These are phyloP conservation scores for Spatholobus suberectus DNA, from an alignment of 306 rosid species.

Conservation along the genomic window DNA sequence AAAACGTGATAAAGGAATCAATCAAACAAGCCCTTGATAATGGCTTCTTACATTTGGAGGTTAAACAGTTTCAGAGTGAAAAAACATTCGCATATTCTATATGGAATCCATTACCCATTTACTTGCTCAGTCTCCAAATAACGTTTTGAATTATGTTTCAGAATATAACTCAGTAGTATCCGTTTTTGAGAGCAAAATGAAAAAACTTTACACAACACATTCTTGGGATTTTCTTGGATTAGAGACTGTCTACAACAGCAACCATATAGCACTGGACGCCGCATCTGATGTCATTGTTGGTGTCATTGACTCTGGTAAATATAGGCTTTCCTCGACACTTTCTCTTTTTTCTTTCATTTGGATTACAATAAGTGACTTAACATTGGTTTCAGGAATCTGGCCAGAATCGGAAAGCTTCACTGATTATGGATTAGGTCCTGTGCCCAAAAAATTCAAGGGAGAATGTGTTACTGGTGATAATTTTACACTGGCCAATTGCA, in stretches of 20 bases:
- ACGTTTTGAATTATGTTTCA: constrained; percentile 44
- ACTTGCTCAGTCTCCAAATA: constrained; percentile 12
- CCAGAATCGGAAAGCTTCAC: constrained; percentile 79
- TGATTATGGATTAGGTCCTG: constrained; percentile 71
- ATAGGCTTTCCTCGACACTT: constrained; percentile 6
- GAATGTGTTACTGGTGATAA: constrained; percentile 65
- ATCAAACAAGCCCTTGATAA: too few relatives aligned
- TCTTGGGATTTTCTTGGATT: constrained; percentile 76
- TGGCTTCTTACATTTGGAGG: too few relatives aligned
- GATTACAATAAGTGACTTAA: not conserved
- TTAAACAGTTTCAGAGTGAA: not conserved
- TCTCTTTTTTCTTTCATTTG: not conserved
- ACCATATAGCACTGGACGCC: constrained; percentile 39
- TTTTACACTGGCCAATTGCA: constrained; percentile 70
- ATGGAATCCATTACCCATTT: not conserved
- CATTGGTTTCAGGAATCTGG: constrained; percentile 64
- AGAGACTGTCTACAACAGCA: constrained; percentile 42
- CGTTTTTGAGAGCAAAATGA: constrained; percentile 71
- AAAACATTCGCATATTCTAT: not conserved
- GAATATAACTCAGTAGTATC: constrained; percentile 58
- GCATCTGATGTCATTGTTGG: constrained; percentile 66
- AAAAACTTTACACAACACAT: constrained; percentile 64
- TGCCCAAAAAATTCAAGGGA: constrained; percentile 69
- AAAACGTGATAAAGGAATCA: too few relatives aligned
- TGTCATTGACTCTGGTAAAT: constrained; percentile 70